phyloP scores from a whole-genome alignment of 805 yeast species.

The Kuraishia floccosa region DNA sequence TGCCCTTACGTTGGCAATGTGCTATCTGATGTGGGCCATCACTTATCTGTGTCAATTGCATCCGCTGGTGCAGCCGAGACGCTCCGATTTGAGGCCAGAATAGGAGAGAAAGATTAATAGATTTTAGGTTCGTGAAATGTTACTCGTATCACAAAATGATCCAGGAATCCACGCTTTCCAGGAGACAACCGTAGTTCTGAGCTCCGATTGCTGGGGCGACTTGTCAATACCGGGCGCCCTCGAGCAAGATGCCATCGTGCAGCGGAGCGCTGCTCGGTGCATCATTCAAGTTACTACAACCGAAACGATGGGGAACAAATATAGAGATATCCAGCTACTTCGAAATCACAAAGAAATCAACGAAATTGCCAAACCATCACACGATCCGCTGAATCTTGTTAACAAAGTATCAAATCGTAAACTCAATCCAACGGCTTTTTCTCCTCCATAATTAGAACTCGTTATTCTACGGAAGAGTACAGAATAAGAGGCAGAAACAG shows the following conservation, averaged over 20 bases:
- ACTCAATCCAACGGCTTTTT: conserved; percentile 32
- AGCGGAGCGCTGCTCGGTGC: too few species aligned
- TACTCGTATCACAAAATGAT: not conserved
- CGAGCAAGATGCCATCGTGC: too few species aligned
- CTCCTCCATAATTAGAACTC: conserved; percentile 59
- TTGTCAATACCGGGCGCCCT: too few species aligned
- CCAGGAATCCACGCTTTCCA: too few species aligned
- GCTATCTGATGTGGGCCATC: conserved; percentile 62
- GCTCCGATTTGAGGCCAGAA: conserved; percentile 87
- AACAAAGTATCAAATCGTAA: conserved; percentile 37
- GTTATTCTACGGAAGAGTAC: conserved; percentile 30
- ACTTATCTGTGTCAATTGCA: conserved; percentile 82
- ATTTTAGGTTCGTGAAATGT: conserved; percentile 1
- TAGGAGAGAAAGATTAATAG: conserved; percentile 21
- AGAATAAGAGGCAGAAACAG: conserved; percentile 55
- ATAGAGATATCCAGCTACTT: too few species aligned
- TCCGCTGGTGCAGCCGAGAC: conserved; percentile 83
- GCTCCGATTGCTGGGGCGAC: too few species aligned
- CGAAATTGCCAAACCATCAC: conserved; percentile 16
- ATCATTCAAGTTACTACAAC: too few species aligned
- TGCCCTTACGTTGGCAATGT: conserved; percentile 56
- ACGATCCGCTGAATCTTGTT: conserved; percentile 31
- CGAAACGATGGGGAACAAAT: too few species aligned
- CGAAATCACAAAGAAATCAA: too few species aligned
- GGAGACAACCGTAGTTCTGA: too few species aligned